Base-by-base conservation (phyloP, 768 basidiomycete species). In the Pleurotus sapidus region DNA sequence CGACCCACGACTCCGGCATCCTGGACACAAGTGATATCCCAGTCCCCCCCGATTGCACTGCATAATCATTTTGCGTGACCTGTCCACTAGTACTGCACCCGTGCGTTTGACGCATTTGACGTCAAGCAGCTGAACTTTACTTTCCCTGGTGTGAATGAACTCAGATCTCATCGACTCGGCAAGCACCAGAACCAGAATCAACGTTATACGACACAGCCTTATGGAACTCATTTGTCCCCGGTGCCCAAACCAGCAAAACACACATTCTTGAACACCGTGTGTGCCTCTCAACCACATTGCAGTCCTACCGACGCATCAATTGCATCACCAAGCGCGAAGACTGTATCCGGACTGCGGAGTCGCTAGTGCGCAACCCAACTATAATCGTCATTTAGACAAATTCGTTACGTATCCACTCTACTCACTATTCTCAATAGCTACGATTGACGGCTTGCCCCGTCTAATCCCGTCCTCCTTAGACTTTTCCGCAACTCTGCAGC, bases 401-500 rank as follows among this genome's bases (percentile, higher is more conserved):
- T 15, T 27, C 25, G 14, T 15, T 27, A 30, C 49, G 42, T 50
- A 20, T 34, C 25, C 37, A 30, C 25, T 34, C 25, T 42, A 24
- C 23, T 24, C 51, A 42, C n/a, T n/a, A 42, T 39, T 18, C 51
- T 42, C 42, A 42, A 54, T 42, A 54, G 38, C 39, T 40, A 40
- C 51, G 39, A 54, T 40, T 40, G 8, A 14, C 51, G 39, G 7
- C 64, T 59, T 59, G 57, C 45, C 43, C 58, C 59, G 38, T 43
- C 72, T 57, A 81, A 65, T 24, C 84, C 81, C 34, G 84, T 83
- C 65, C 80, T 83, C 60, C 69, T 73, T 59, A 91, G 72, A 27
- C 84, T 87, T 67, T 84, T 77, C 64, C 69, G 75, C 65, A 98
- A 69, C 73, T 93, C 86, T 15, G 91, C 95, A 30, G 77, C 80